A percentile compares a stretch with the other conserved stretches of the same genome.
These are phyloP conservation scores for Eucalyptus decipiens DNA, from an alignment of 345 rosid species.

Conservation along the genomic window DNA sequence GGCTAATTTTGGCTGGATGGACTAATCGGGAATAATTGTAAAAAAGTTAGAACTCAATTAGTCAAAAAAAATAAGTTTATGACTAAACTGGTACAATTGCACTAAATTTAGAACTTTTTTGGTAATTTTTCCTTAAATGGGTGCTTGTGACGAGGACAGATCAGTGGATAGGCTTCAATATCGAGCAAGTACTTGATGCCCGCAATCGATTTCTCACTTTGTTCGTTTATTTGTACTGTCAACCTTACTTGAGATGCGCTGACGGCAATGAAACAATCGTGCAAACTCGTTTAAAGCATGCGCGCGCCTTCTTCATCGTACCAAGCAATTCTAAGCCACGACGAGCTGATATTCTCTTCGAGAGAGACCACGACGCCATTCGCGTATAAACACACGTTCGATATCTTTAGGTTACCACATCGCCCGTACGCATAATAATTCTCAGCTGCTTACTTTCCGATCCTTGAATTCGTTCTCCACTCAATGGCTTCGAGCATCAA, in stretches of 20 bases:
- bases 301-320: background rate
- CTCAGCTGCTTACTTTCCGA: background rate
- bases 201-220: too few species aligned
- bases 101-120: too few species aligned
- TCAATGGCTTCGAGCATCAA: background rate
- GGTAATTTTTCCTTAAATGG: too few species aligned
- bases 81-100: too few species aligned
- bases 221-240: background rate
- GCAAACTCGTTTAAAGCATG: background rate
- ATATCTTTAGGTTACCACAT: background rate
- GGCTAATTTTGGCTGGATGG: too few species aligned
- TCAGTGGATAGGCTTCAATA: too few species aligned
- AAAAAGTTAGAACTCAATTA: too few species aligned
- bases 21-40: too few species aligned
- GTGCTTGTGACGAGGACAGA: too few species aligned
- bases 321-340: background rate
- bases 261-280: background rate
- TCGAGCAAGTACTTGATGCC: too few species aligned
- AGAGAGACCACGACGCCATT: background rate
- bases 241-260: background rate
- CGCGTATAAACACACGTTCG: background rate
- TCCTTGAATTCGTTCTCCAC: background rate
- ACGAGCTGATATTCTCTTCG: background rate
- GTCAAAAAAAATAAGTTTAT: too few species aligned
- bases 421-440: background rate